phyloP scores from a whole-genome alignment of 768 basidiomycete genomes.

The Trametes cingulata region DNA sequence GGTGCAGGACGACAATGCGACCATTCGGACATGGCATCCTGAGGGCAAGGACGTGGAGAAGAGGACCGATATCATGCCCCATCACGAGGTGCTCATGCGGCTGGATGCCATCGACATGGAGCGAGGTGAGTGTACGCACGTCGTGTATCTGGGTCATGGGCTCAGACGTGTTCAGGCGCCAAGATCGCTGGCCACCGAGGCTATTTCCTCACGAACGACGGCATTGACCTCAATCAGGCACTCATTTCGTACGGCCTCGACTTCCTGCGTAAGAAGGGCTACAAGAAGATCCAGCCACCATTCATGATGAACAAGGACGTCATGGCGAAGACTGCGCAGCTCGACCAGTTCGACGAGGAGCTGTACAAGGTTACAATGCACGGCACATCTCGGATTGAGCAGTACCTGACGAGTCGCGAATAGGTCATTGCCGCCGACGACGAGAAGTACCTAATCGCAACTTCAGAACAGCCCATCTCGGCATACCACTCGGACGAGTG shows the following conservation, averaged over 20 bases:
- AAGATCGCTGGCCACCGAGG: conserved; percentile 96
- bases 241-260: conserved; percentile 93
- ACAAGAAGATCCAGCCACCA: conserved; percentile 95
- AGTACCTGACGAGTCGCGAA: background rate
- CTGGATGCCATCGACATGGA: conserved; percentile 97
- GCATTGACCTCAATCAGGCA: conserved; percentile 96
- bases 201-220: conserved; percentile 94
- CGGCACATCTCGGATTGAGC: conserved; percentile 2
- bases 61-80: conserved; percentile 83
- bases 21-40: conserved; percentile 84
- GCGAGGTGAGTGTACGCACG: conserved; percentile 58
- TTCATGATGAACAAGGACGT: conserved; percentile 98
- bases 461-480: conserved; percentile 98
- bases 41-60: conserved; percentile 70
- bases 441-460: conserved; percentile 98
- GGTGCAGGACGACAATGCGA: conserved; percentile 86
- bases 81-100: conserved; percentile 93
- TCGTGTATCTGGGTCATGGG: background rate
- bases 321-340: conserved; percentile 97
- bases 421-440: conserved; percentile 87
- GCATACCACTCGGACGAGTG: conserved; percentile 95
- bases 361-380: conserved; percentile 75
- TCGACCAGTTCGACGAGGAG: conserved; percentile 98
- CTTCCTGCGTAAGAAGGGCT: conserved; percentile 78
- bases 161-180: conserved; percentile 51